Percentiles rank a stretch among this genome's conserved stretches.
Evolutionary conservation across 768 basidiomycete species (phyloP).

Genomic region (Clavulina sp.): DNA sequence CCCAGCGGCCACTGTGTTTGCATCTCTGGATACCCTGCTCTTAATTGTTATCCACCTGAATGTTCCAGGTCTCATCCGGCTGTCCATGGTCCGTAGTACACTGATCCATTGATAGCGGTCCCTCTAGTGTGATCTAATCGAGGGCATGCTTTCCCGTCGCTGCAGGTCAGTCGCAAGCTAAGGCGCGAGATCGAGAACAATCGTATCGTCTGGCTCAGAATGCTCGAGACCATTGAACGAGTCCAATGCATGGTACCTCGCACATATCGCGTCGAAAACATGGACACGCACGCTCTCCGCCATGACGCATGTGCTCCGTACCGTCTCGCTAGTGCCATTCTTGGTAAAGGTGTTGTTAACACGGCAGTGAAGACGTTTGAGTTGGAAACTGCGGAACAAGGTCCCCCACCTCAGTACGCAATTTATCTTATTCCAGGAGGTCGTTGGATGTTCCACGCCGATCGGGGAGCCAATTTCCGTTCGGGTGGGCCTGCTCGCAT

Average conservation of each 20-base stretch:
- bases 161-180: neutral
- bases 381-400: neutral
- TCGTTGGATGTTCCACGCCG: neutral
- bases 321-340: neutral
- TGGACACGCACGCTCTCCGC: conserved; percentile 3
- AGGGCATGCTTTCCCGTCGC: too few relatives aligned
- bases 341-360: neutral
- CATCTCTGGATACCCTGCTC: too few relatives aligned
- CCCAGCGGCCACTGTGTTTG: too few relatives aligned
- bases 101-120: too few relatives aligned
- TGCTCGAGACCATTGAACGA: neutral
- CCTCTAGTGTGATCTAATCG: too few relatives aligned
- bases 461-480: neutral
- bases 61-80: too few relatives aligned
- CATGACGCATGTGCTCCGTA: neutral
- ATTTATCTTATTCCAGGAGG: neutral
- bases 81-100: too few relatives aligned
- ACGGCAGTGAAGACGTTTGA: neutral
- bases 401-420: neutral
- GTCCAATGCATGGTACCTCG: neutral
- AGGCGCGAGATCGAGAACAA: neutral
- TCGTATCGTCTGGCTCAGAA: neutral
- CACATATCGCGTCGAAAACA: neutral
- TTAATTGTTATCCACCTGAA: too few relatives aligned
- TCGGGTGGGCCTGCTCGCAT: neutral